Base-by-base conservation (phyloP, 2,329 filamentous ascomycete genomes). In the Colletotrichum sp. region DNA sequence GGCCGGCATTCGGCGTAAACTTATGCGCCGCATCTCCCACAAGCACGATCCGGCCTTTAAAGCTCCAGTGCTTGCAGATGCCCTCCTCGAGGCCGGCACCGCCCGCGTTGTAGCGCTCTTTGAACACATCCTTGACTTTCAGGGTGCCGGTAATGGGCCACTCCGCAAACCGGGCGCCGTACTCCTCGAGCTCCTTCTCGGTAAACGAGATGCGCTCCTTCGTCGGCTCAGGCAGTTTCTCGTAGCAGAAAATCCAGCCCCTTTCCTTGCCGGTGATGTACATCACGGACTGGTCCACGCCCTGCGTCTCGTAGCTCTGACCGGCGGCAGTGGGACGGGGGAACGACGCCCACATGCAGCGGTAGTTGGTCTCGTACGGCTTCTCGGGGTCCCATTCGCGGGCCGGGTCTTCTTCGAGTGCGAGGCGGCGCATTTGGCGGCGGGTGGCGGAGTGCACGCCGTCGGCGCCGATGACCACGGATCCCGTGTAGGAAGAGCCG, bases 381-480 rank as follows among this genome's bases (percentile, higher is more conserved):
- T 49, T 24, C 60, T 49, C 55, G 64, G 60, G 24, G 57, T 76
- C 76, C 70, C 76, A 78, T 18, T 64, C 72, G 28, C 65, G 69
- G 8, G 73, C 34, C 8, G 69, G 55, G 55, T 73, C 72, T 2
- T 78, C 78, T 1, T 76, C 62, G 3, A 82, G 18, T 1, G 83
- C 82, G 1, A 85, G 77, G 4, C 60, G 28, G 28, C 85, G 82
- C 80, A 87, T 84, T 39, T 83, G 80, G 10, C 75, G 68, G 8
- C 85, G 81, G 6, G 83, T 82, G 26, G 76, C 81, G 77, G 85
- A 87, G 73, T 86, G 84, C 3, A 85, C 84, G n/a, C 87, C 87
- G 72, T 88, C 87, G 15, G 86, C 85, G 9, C 86, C 87, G 24
- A 88, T 79, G 7, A 86, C 72, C n/a, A 88, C 78, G 74, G 84